Evolutionary conservation across 495 filamentous ascomycete species (phyloP).

Genomic region (Talaromyces nanjingensis): DNA sequence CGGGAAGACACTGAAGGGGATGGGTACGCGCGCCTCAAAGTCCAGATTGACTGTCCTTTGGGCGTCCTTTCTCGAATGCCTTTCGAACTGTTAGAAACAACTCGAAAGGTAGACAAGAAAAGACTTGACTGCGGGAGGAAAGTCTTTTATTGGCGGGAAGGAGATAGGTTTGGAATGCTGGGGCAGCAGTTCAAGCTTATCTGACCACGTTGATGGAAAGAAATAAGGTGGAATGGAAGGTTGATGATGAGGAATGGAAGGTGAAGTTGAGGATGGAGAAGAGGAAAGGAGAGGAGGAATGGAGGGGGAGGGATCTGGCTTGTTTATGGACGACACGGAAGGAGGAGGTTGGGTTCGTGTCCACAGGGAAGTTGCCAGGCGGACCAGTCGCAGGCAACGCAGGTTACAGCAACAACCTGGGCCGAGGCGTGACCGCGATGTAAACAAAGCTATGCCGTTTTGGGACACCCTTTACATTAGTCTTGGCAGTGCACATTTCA

Average conservation of each 20-base stretch:
- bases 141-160: constrained; percentile 31
- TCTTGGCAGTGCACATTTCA: background rate
- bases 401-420: background rate
- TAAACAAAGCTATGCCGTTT: constrained; percentile 9
- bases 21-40: constrained; percentile 99
- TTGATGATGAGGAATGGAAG: constrained; percentile 8
- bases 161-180: constrained; percentile 12
- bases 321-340: constrained; percentile 7
- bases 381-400: background rate
- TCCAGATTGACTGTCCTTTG: constrained; percentile 93
- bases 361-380: background rate
- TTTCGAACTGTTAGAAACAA: constrained; percentile 72
- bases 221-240: constrained; percentile 15
- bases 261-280: background rate
- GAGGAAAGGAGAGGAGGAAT: constrained; percentile 11
- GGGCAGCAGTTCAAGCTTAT: constrained; percentile 20
- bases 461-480: background rate
- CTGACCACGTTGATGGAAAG: constrained; percentile 18
- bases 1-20: constrained; percentile 99
- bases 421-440: constrained; percentile 8
- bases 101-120: constrained; percentile 95
- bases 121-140: constrained; percentile 42
- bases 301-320: background rate
- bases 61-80: constrained; percentile 88
- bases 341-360: constrained; percentile 4